A percentile compares a stretch with the other conserved stretches of the same genome.
Evolutionary conservation across 352 stramenopile species (phyloP).

Genomic region (Nothophytophthora sp.): DNA sequence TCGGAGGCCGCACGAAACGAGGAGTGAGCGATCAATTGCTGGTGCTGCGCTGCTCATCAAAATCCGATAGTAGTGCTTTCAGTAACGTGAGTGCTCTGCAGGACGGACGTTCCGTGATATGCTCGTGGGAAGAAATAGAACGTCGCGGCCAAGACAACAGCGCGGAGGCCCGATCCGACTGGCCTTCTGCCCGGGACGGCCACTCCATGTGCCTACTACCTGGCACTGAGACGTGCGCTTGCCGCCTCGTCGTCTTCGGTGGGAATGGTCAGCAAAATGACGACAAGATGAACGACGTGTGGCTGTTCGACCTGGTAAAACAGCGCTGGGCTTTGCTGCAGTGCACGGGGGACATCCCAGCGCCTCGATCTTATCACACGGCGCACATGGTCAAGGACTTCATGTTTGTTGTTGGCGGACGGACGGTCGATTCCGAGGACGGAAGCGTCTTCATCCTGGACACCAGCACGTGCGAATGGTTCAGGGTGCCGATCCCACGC

Average conservation of each 20-base stretch:
- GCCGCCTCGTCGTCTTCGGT: slow-evolving; percentile 56
- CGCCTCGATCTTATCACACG: slow-evolving; percentile 69
- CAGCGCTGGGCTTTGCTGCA: slow-evolving; percentile 37
- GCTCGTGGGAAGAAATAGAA: slow-evolving; percentile 33
- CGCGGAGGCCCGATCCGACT: background rate
- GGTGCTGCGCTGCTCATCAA: slow-evolving; percentile 16
- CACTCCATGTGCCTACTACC: slow-evolving; percentile 54
- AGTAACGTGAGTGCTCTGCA: background rate
- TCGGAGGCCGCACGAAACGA: slow-evolving; percentile 65
- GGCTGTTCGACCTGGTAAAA: slow-evolving; percentile 48
- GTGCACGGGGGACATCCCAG: slow-evolving; percentile 46
- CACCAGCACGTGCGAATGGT: slow-evolving; percentile 42
- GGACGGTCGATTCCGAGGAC: slow-evolving; percentile 47
- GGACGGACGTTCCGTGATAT: background rate
- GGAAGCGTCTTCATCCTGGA: slow-evolving; percentile 59
- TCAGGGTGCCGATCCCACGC: slow-evolving; percentile 38
- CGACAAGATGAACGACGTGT: slow-evolving; percentile 72
- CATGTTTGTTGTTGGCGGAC: slow-evolving; percentile 65
- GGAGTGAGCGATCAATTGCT: slow-evolving; percentile 58
- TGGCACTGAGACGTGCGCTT: background rate
- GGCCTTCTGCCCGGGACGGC: slow-evolving; percentile 54
- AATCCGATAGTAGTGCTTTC: background rate
- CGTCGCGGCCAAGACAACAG: background rate
- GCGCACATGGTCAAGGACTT: slow-evolving; percentile 45
- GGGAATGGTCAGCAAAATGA: slow-evolving; percentile 73